phyloP scores from a whole-genome alignment of 495 filamentous ascomycete genomes.

The Penicillium longicatenatum region DNA sequence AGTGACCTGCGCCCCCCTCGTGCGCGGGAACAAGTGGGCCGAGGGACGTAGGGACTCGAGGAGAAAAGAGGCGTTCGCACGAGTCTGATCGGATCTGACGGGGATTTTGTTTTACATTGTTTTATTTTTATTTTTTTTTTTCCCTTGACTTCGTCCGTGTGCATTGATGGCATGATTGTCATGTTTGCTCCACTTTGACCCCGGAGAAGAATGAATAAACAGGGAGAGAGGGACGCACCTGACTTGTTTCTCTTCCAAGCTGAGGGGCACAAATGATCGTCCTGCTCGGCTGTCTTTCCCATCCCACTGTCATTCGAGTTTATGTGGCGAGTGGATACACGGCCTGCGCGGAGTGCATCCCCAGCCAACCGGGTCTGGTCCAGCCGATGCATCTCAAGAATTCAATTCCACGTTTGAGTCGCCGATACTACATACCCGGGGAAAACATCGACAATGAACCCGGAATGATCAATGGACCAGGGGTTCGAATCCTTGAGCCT shows the following conservation, averaged over 20 bases:
- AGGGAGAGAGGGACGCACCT: not conserved
- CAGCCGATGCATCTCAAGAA: not conserved
- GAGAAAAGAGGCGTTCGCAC: not conserved
- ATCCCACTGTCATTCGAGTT: not conserved
- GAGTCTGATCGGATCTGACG: not conserved
- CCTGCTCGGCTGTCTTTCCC: not conserved
- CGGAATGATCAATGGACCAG: not conserved
- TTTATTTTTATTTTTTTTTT: no score
- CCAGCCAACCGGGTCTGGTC: conserved; percentile 4
- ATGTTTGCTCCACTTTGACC: not conserved
- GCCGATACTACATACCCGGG: not conserved
- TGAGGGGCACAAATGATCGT: not conserved
- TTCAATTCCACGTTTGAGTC: not conserved
- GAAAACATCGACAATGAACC: not conserved
- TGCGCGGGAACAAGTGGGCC: not conserved
- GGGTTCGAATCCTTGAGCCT: not conserved
- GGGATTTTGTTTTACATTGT: not conserved
- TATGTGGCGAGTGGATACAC: not conserved
- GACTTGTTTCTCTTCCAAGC: not conserved
- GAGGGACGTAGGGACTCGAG: not conserved
- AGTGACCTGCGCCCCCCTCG: not conserved
- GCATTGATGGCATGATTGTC: no score
- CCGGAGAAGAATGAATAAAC: not conserved
- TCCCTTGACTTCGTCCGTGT: no score
- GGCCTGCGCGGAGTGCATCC: not conserved